Evolutionary conservation across 202 grass and related monocot species (phyloP).

Genomic region (Zizania palustris): DNA sequence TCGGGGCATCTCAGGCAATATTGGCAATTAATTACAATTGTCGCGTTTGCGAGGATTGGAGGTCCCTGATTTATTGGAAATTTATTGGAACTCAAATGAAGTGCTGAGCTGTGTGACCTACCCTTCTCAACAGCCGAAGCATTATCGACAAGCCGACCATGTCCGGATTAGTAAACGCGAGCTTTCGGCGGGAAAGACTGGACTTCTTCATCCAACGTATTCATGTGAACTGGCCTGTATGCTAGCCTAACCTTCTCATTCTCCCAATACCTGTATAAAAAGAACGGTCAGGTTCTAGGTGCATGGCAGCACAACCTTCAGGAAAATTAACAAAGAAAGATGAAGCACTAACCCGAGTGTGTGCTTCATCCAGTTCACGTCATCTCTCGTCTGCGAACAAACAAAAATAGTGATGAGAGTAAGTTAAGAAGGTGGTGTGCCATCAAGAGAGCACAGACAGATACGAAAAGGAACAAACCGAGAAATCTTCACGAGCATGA

Average conservation of each 20-base stretch:
- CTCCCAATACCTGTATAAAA: conserved; percentile 64
- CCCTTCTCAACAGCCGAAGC: conserved; percentile 6
- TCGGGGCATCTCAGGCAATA: too few relatives aligned
- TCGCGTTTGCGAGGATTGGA: background rate
- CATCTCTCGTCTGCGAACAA: conserved; percentile 71
- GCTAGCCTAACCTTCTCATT: conserved; percentile 67
- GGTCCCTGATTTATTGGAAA: conserved; percentile 31
- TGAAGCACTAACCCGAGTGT: conserved; percentile 60
- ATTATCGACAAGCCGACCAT: background rate
- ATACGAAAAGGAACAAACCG: conserved; percentile 39
- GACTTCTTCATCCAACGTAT: conserved; percentile 69
- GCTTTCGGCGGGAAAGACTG: conserved; percentile 71
- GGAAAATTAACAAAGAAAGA: background rate
- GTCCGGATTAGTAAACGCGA: conserved; percentile 58
- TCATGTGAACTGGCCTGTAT: conserved; percentile 77
- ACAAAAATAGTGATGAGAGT: background rate
- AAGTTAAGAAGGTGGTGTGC: too few relatives aligned
- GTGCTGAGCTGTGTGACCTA: background rate
- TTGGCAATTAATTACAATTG: conserved; percentile 5
- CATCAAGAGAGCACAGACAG: background rate
- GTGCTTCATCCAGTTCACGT: conserved; percentile 76
- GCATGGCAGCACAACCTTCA: background rate
- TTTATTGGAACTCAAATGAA: background rate
- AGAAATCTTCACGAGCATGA: conserved; percentile 82
- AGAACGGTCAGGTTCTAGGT: conserved; percentile 15